phyloP scores from a whole-genome alignment of 192 early-diverging fungal genomes.

The Phycomyces blakesleeanus region DNA sequence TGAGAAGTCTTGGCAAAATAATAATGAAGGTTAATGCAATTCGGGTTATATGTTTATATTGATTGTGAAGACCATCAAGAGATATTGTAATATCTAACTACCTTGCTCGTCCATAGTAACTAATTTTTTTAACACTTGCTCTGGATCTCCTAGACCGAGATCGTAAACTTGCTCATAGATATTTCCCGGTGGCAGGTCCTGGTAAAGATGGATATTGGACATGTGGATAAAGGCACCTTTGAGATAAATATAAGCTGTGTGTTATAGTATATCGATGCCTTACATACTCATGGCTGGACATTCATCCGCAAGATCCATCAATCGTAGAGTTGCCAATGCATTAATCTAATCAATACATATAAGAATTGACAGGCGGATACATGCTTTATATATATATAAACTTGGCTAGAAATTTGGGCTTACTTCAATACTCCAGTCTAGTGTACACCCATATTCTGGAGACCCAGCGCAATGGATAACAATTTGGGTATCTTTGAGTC shows the following conservation, averaged over 20 bases:
- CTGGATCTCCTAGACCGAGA: slow-evolving; percentile 23
- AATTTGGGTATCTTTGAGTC: slow-evolving; percentile 32
- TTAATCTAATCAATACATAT: slow-evolving; percentile 11
- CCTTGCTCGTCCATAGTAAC: slow-evolving; percentile 16
- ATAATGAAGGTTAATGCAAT: slow-evolving; percentile 10
- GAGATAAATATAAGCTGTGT: slow-evolving; percentile 2
- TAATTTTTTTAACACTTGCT: slow-evolving; percentile 21
- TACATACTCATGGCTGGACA: slow-evolving; percentile 19
- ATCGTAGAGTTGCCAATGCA: slow-evolving; percentile 26
- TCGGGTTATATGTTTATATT: slow-evolving; percentile 15
- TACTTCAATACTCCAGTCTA: slow-evolving; percentile 38
- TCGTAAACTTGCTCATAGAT: slow-evolving; percentile 31
- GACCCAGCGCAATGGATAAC: slow-evolving; percentile 47
- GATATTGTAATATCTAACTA: not conserved
- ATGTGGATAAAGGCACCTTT: slow-evolving; percentile 29
- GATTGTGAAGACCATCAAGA: not conserved
- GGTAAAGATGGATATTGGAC: slow-evolving; percentile 21
- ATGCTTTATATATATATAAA: too few species aligned
- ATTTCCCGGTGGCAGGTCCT: slow-evolving; percentile 16
- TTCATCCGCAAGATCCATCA: slow-evolving; percentile 30
- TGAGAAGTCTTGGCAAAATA: too few species aligned
- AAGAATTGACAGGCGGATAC: too few species aligned
- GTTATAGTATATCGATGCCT: not conserved
- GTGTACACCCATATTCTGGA: slow-evolving; percentile 39
- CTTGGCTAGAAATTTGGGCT: not conserved